phyloP scores from a whole-genome alignment of 495 filamentous ascomycete genomes.

The Mycothermus thermophilus region DNA sequence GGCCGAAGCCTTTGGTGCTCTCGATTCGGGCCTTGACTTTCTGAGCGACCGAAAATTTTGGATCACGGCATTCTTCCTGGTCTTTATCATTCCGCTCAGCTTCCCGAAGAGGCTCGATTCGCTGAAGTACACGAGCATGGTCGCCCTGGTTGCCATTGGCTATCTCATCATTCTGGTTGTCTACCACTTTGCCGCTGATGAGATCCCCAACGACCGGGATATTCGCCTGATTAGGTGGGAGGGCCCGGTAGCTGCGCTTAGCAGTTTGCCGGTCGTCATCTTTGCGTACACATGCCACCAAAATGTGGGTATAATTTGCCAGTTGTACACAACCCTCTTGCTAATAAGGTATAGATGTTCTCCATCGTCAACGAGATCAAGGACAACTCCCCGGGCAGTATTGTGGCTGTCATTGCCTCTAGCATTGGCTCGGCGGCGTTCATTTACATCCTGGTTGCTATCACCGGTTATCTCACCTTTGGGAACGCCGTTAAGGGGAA shows the following conservation, averaged over 20 bases:
- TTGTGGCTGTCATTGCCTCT: constrained; percentile 62
- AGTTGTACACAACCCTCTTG: not conserved
- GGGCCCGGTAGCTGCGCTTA: constrained; percentile 62
- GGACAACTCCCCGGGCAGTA: constrained; percentile 64
- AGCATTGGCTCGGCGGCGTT: constrained; percentile 70
- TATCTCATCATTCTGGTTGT: constrained; percentile 87
- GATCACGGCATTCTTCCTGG: constrained; percentile 95
- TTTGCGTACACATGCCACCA: constrained; percentile 99
- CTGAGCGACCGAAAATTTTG: constrained; percentile 86
- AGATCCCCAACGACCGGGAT: constrained; percentile 51
- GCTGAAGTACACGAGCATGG: constrained; percentile 89
- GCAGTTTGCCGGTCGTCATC: constrained; percentile 84
- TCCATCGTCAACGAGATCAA: constrained; percentile 91
- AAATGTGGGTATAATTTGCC: constrained; percentile 46
- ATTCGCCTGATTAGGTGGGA: constrained; percentile 64
- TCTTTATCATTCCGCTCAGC: constrained; percentile 85
- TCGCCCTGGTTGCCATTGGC: constrained; percentile 82
- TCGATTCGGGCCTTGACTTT: constrained; percentile 46
- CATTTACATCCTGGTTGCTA: constrained; percentile 80
- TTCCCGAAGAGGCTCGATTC: constrained; percentile 86
- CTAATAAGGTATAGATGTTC: constrained; percentile 61
- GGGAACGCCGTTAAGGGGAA: constrained; percentile 78
- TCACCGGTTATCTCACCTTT: constrained; percentile 91
- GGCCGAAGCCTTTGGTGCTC: constrained; percentile 51
- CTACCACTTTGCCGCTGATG: constrained; percentile 79